A percentile compares a stretch with the other conserved stretches of the same genome.
Conservation (phyloP, 495 filamentous ascomycete genomes). For the Daldinia caldariorum region DNA sequence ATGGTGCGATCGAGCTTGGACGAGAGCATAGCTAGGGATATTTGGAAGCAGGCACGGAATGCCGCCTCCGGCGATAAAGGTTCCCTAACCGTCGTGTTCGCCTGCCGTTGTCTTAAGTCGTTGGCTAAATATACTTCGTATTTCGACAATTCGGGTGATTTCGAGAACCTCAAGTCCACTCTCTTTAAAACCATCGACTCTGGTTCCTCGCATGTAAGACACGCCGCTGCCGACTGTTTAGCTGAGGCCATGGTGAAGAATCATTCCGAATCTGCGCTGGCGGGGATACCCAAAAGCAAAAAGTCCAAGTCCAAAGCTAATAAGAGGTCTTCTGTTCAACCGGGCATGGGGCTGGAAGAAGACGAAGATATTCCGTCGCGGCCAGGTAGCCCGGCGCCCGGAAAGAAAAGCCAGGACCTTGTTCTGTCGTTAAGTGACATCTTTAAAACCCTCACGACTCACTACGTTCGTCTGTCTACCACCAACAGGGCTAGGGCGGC, state of each 20-base stretch:
- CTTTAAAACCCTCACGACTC: constrained; percentile 79
- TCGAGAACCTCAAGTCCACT: constrained; percentile 80
- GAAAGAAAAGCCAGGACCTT: constrained; percentile 74
- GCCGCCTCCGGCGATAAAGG: constrained; percentile 83
- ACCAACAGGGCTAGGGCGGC: constrained; percentile 83
- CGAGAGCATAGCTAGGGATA: constrained; percentile 83
- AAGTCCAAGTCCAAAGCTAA: constrained; percentile 76
- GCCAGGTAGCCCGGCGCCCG: constrained; percentile 75
- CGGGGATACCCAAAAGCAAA: constrained; percentile 69
- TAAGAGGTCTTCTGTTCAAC: constrained; percentile 71
- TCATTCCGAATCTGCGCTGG: constrained; percentile 73
- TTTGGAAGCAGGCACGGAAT: constrained; percentile 90
- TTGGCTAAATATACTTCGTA: constrained; percentile 75
- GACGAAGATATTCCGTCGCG: constrained; percentile 81
- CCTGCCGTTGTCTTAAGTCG: constrained; percentile 81
- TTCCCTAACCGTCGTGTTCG: constrained; percentile 78
- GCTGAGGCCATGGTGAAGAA: constrained; percentile 80
- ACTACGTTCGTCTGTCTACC: constrained; percentile 83
- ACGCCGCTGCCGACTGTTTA: constrained; percentile 88
- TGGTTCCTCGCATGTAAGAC: constrained; percentile 73
- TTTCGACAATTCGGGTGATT: constrained; percentile 92
- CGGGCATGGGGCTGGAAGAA: constrained; percentile 64
- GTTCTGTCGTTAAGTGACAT: constrained; percentile 81
- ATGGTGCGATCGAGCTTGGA: constrained; percentile 82
- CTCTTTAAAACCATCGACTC: constrained; percentile 90